Base-by-base conservation (phyloP, 257 asterid genomes). In the Solanum ossicruentum region DNA sequence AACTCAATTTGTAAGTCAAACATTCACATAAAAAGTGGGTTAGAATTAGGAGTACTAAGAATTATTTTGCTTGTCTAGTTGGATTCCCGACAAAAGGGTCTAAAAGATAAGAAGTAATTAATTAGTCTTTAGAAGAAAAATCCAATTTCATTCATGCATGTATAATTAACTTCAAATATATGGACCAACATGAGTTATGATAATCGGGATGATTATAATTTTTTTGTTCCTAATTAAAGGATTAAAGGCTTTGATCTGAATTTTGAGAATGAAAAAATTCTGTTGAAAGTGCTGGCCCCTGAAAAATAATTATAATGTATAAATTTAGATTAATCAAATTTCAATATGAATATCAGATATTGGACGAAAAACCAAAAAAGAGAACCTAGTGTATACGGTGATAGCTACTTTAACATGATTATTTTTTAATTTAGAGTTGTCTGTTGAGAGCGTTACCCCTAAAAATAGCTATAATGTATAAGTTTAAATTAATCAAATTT, bases 191-290 rank as follows among this genome's bases (percentile, higher is more conserved):
- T 60, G 67, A 21, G 32, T 60, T 60, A 32, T 10, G 39, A 61
- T 61, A 18, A 28, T 58, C 15, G 66, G 17, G 16, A 61, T 2
- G 39, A 12, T 61, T 23, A 2, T 0, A 2, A 61, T 61, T 1
- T 0, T 0, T 61, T 12, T 3, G 23, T 12, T 21, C 10, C 23
- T 61, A 21, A 23, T 23, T 6, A 26, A 12, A 36, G 39, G 39
- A 6, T 57, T 12, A 18, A 1, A 26, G 16, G 2, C 0, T 12
- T 7, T 0, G 1, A 7, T 26, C 26, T 65, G 6, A 65, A 0
- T 6, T 0, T 0, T 6, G 11, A 65, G 1, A 12, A 65, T 65
- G 1, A 26, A 6, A 65, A 12, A 65, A 0, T 0, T 12, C 0
- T 21, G 0, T 61, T 61, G 3, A 23, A 13, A 20, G 7, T 10